Percentiles rank a stretch among this genome's conserved stretches.
Conservation (phyloP, 352 stramenopile genomes). For the Phytophthora fragariaefolia region DNA sequence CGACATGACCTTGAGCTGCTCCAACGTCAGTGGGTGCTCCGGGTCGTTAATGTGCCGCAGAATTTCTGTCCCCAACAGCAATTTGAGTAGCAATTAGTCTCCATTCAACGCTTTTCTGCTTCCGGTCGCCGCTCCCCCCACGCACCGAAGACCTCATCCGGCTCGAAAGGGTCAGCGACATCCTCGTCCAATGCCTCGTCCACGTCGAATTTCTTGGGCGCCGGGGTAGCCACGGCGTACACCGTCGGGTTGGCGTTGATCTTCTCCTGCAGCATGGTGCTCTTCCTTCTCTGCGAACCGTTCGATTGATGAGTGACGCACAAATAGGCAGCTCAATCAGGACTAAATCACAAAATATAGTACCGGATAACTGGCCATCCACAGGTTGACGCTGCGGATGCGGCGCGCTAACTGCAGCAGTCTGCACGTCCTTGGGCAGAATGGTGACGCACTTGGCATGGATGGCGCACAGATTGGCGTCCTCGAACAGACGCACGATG, state of each 20-base stretch:
- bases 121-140: too few species aligned
- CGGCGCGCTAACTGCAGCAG: constrained; percentile 91
- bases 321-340: background rate
- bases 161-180: constrained; percentile 77
- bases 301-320: constrained; percentile 18
- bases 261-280: constrained; percentile 81
- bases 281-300: constrained; percentile 7
- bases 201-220: constrained; percentile 68
- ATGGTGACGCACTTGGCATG: constrained; percentile 91
- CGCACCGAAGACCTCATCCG: constrained; percentile 88
- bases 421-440: constrained; percentile 96
- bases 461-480: constrained; percentile 78
- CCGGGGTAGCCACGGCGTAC: constrained; percentile 72
- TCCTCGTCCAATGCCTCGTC: constrained; percentile 70
- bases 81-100: background rate
- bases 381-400: constrained; percentile 91
- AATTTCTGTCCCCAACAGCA: constrained; percentile 55
- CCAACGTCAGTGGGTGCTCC: constrained; percentile 93
- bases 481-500: constrained; percentile 94
- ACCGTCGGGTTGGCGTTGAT: constrained; percentile 91
- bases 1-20: constrained; percentile 94
- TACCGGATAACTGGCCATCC: too few species aligned
- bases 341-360: constrained; percentile 32
- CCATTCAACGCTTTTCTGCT: constrained; percentile 4
- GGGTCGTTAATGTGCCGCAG: constrained; percentile 93